Percentiles rank a stretch among this genome's conserved stretches.
phyloP scores from a whole-genome alignment of 2,329 filamentous ascomycete species.

The Colletotrichum echinochloae region DNA sequence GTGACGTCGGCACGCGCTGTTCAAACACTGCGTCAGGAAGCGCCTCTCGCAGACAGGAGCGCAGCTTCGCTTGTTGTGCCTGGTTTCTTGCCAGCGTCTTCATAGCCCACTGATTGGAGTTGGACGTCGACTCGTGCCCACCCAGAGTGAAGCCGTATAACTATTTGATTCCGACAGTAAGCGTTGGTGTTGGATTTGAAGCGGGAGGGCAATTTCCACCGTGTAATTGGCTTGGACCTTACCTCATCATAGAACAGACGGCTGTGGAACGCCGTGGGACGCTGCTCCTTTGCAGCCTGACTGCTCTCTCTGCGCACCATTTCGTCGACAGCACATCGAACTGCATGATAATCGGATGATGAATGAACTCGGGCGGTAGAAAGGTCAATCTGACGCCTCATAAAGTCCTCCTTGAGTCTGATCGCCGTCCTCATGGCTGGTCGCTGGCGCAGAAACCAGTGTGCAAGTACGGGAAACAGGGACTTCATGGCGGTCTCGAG shows the following conservation, averaged over 20 bases:
- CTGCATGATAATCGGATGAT: not conserved
- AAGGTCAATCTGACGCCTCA: conserved; percentile 16
- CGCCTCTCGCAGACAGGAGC: conserved; percentile 41
- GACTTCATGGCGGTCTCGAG: conserved; percentile 35
- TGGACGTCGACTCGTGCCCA: conserved; percentile 47
- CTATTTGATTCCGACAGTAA: conserved; percentile 19
- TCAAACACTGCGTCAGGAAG: conserved; percentile 39
- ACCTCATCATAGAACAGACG: conserved; percentile 51
- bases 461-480: conserved; percentile 20
- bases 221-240: not conserved
- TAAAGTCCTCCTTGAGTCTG: conserved; percentile 17
- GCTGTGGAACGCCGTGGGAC: conserved; percentile 31
- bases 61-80: conserved; percentile 45
- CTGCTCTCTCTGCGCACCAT: conserved; percentile 30
- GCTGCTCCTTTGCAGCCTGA: conserved; percentile 11
- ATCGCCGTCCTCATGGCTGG: conserved; percentile 16
- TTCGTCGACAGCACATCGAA: conserved; percentile 29
- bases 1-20: conserved; percentile 42
- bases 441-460: conserved; percentile 27
- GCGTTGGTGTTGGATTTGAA: not conserved
- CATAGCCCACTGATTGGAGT: conserved; percentile 44
- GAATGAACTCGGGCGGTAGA: conserved; percentile 5
- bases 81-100: conserved; percentile 43
- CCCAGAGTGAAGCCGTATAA: conserved; percentile 46
- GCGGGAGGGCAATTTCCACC: fast-evolving